A percentile compares a stretch with the other conserved stretches of the same genome.
These are phyloP conservation scores for Calonectria pseudoturangicola DNA, from an alignment of 2,329 filamentous ascomycete species.

Conservation along the genomic window DNA sequence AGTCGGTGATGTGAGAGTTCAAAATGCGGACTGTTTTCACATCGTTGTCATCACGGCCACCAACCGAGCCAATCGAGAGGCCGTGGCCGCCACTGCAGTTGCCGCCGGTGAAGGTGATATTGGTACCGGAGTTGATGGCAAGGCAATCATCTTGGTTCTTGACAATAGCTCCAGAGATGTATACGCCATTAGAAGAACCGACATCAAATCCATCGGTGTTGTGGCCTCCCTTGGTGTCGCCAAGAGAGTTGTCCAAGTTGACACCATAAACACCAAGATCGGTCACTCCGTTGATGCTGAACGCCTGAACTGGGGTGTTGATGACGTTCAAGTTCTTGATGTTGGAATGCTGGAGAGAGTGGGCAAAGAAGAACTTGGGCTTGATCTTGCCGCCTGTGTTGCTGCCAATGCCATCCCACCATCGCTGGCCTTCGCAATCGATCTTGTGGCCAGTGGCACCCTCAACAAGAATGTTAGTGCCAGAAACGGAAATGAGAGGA, in stretches of 20 bases:
- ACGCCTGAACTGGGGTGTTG: conserved; percentile 65
- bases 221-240: conserved; percentile 60
- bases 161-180: conserved; percentile 71
- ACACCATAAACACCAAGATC: conserved; percentile 60
- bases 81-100: conserved; percentile 67
- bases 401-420: conserved; percentile 77
- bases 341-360: conserved; percentile 60
- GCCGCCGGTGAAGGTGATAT: conserved; percentile 67
- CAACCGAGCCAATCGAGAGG: conserved; percentile 66
- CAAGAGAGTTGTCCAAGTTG: conserved; percentile 62
- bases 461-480: conserved; percentile 71
- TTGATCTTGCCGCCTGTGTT: conserved; percentile 76
- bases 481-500: conserved; percentile 77
- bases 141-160: conserved; percentile 79
- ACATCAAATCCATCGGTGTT: conserved; percentile 79
- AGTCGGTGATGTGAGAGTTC: conserved; percentile 70
- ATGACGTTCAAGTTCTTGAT: conserved; percentile 63
- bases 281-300: conserved; percentile 62
- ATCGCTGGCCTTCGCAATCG: conserved; percentile 73
- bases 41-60: conserved; percentile 69
- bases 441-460: conserved; percentile 70
- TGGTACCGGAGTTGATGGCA: conserved; percentile 72
- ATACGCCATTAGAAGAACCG: conserved; percentile 67
- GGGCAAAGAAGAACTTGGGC: conserved; percentile 76
- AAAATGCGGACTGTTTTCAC: conserved; percentile 71